Evolutionary conservation across 352 stramenopile species (phyloP), one percentile per base, ranked within the genome.

Genomic region (Hyaloperonospora arabidopsidis): DNA sequence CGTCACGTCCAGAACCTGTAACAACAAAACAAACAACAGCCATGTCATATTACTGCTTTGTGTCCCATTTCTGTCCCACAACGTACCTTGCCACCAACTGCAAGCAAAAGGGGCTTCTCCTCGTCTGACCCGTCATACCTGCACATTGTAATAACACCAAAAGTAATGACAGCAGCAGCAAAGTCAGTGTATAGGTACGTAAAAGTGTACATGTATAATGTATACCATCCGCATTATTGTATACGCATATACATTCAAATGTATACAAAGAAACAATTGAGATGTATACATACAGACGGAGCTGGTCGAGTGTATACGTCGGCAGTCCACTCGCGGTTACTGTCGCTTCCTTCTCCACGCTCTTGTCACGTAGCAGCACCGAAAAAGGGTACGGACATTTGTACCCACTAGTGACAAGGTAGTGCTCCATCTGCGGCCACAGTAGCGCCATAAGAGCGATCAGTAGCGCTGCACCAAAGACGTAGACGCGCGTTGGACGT

Each of bases 341-440:
- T 14, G 45, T 45, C 11, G 58, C 29, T 15, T 65, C 59, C 15
- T 64, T 59, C 34, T 64, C 57, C 7, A 52, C 48, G 35, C 54
- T 57, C 5, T 61, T 43, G 39, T 59, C 62, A 1, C 59, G 57
- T 39, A 75, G 38, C 52, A 84, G 62, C 60, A 77, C 49, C n/a
- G 50, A 71, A 59, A 89, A 85, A 0, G 79, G 72, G 63, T 80
- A 92, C 18, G 81, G 81, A 21, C 81, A 92, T 45, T 65, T 63
- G 45, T 74, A 69, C 51, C 76, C 77, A 44, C 63, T 70, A 18
- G 52, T 49, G 22, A 66, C 47, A 47, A 92, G 65, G 45, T 85
- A 64, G 45, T 87, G 69, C 70, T 92, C 81, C 58, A 89, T 76
- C 48, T 75, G 64, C 25, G 81, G 81, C 81, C 81, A 92, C 25